Evolutionary conservation across 164 flowering plant genomes (phyloP).

Genomic region (Vitis amurensis): DNA sequence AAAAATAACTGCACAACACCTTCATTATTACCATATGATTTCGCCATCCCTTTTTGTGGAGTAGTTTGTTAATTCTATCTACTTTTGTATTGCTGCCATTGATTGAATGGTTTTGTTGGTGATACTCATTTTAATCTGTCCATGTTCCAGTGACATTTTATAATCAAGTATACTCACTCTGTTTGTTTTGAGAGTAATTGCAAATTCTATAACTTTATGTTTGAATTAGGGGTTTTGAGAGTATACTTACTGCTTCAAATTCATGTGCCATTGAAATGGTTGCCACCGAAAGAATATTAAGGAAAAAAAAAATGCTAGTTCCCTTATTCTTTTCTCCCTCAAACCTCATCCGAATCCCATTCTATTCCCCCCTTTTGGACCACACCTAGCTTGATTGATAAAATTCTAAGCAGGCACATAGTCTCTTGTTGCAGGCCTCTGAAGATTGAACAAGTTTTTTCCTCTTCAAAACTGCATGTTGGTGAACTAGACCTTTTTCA

Average conservation of each 20-base stretch:
- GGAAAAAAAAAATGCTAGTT: not conserved
- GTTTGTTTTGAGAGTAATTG: no score
- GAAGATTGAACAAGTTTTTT: not conserved
- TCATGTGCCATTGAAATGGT: not conserved
- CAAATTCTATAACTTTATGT: no score
- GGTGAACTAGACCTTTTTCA: not conserved
- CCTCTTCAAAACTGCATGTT: not conserved
- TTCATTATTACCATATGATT: not conserved
- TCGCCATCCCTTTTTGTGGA: not conserved
- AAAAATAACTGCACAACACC: conserved; percentile 9
- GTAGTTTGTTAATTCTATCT: not conserved
- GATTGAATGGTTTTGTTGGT: no score
- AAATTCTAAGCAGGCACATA: not conserved
- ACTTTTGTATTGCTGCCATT: no score
- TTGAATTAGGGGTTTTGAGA: no score
- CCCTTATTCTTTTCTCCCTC: conserved; percentile 24
- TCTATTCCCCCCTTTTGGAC: conserved; percentile 8
- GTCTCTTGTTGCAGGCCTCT: not conserved
- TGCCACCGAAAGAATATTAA: conserved; percentile 3
- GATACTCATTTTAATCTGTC: no score
- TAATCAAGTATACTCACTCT: no score
- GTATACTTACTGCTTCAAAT: not conserved
- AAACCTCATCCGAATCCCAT: conserved; percentile 19
- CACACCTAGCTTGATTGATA: not conserved
- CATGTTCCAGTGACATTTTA: no score